Evolutionary conservation across 129 eudicot genomes (phyloP).

Genomic region (Cynara cardunculus): DNA sequence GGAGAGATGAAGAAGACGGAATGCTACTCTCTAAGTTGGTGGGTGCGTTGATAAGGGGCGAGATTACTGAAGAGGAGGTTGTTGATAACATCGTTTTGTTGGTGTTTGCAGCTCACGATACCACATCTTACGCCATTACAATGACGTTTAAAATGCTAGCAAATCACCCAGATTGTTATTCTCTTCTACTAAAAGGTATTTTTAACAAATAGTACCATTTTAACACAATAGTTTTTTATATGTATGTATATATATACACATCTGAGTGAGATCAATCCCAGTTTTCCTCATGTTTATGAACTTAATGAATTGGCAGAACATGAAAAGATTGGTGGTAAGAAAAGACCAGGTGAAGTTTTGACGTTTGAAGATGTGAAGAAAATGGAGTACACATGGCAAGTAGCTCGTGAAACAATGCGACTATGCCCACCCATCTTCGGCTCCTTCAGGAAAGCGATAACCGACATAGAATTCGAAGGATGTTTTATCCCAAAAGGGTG

Average conservation of each 20-base stretch:
- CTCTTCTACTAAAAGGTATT: constrained; percentile 65
- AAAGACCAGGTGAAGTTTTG: constrained; percentile 41
- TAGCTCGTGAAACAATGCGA: constrained; percentile 83
- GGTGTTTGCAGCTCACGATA: constrained; percentile 90
- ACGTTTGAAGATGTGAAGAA: constrained; percentile 62
- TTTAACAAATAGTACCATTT: neutral
- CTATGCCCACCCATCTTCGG: constrained; percentile 84
- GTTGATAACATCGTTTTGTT: constrained; percentile 75
- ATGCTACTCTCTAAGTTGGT: constrained; percentile 52
- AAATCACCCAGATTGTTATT: constrained; percentile 50
- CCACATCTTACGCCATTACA: constrained; percentile 88
- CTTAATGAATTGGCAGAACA: constrained; percentile 46
- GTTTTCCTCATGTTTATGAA: constrained; percentile 7
- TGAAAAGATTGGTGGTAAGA: constrained; percentile 36
- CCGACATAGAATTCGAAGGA: constrained; percentile 69
- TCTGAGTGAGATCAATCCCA: neutral
- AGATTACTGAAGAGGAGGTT: constrained; percentile 71
- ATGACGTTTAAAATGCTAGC: constrained; percentile 79
- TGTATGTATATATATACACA: neutral
- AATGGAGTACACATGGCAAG: constrained; percentile 86
- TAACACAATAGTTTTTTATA: neutral
- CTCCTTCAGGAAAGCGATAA: constrained; percentile 69
- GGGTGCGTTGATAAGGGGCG: constrained; percentile 60
- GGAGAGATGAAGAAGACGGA: constrained; percentile 24
- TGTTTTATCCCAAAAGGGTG: constrained; percentile 64